Evolutionary conservation across 2,329 filamentous ascomycete species (phyloP), one percentile per base, ranked within the genome.

Genomic region (Pseudocercospora cruenta): DNA sequence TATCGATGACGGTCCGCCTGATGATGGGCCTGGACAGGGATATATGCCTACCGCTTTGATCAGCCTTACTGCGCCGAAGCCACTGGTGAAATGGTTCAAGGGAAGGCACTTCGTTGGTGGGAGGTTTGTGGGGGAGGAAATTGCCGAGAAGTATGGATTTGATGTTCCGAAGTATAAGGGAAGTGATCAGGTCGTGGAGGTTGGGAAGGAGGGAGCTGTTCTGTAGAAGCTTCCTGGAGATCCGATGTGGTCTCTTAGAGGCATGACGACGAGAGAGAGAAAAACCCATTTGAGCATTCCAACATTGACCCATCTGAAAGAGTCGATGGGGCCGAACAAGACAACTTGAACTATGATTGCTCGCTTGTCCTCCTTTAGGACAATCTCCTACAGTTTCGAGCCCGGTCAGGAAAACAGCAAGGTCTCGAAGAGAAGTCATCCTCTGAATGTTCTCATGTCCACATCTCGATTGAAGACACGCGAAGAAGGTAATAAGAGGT

Each of bases 21-120:
- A 84, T 60, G 87, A 88, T 1, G 94, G 93, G 0, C 85, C 92
- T 0, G 94, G 93, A 0, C 90, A 90, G 73, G 88, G 84, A 4
- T 98, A 96, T 75, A 89, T 91, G 81, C 95, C 95, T 70, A 83
- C 85, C 36, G 89, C 90, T 21, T 82, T 99, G 65, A 89, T 99
- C 71, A 96, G 92, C 77, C 82, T 99, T 75, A 97, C 94, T 57
- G 95, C 95, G 9, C 93, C 95, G 2, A 99, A 99, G 81, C 94
- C 94, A 6, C 82, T 97, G 67, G 91, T 93, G 6, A 91, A 90
- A 78, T 88, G 88, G 77, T 99, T 97, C 78, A 88, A 83, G 69
- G 95, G 94, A 0, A 87, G 92, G 55, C 95, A 99, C 82, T 99
- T 98, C 75, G 80, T 99, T 63, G 95, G 95, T 7, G 95, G 95